A percentile compares a stretch with the other conserved stretches of the same genome.
Evolutionary conservation across 768 basidiomycete species (phyloP).

Genomic region (Suillus sp.): DNA sequence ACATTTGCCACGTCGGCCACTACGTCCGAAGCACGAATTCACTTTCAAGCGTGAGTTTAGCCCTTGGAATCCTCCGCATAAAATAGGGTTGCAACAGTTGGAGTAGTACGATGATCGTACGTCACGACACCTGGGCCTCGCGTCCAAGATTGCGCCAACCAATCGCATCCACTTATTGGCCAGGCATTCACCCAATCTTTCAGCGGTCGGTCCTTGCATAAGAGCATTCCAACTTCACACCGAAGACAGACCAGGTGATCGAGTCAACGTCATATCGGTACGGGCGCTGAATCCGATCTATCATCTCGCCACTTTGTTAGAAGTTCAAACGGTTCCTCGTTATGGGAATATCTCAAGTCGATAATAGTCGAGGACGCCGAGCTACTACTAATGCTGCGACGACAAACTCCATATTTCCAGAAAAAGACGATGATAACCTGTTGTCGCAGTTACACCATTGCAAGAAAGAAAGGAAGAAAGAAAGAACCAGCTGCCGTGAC

Average conservation of each 20-base stretch:
- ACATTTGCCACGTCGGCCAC: no score
- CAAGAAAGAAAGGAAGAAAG: not conserved
- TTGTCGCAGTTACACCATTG: not conserved
- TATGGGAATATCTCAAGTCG: constrained; percentile 7
- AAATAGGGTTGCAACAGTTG: no score
- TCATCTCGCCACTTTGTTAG: constrained; percentile 18
- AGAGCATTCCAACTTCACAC: not conserved
- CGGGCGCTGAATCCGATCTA: not conserved
- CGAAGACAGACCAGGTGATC: constrained; percentile 5
- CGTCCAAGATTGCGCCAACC: not conserved
- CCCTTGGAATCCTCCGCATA: no score
- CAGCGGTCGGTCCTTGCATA: no score
- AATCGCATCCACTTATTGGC: not conserved
- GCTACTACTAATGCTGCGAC: not conserved
- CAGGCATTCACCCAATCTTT: not conserved
- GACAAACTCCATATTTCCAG: not conserved
- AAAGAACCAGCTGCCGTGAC: no score
- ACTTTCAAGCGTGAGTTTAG: no score
- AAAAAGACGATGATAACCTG: not conserved
- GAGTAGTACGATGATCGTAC: no score
- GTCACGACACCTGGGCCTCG: no score
- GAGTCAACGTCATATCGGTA: constrained; percentile 9
- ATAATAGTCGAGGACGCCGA: constrained; percentile 33
- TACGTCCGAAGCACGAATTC: no score
- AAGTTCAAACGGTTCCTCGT: constrained; percentile 26